Evolutionary conservation across 371 early-diverging fungal species (phyloP).

Genomic region (Syncephalastrum sp.): DNA sequence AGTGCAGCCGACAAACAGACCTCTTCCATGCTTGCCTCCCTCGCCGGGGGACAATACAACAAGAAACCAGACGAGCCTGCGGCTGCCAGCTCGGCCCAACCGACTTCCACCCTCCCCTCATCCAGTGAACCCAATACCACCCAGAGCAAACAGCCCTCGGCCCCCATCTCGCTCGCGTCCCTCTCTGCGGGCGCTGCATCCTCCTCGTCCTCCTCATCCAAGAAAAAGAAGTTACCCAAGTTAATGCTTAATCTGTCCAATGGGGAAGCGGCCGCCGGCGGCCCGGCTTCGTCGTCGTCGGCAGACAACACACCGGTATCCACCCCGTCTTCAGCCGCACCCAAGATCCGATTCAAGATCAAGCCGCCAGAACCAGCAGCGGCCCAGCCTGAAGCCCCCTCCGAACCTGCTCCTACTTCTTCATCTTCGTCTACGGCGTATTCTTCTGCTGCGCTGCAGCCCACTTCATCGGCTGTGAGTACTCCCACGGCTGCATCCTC

Average conservation of each 20-base stretch:
- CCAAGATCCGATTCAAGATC: slow-evolving; percentile 46
- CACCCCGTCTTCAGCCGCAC: slow-evolving; percentile 27
- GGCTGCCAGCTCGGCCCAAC: slow-evolving; percentile 5
- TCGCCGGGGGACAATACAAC: slow-evolving; percentile 32
- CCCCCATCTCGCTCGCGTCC: slow-evolving; percentile 28
- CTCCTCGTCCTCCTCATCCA: slow-evolving; percentile 6
- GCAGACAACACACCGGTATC: slow-evolving; percentile 10
- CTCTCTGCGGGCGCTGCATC: slow-evolving; percentile 19
- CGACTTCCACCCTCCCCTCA: neutral
- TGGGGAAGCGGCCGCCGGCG: neutral
- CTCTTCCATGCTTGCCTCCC: slow-evolving; percentile 32
- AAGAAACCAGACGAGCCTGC: slow-evolving; percentile 15
- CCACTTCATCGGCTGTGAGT: neutral
- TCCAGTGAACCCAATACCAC: neutral
- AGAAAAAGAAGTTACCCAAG: slow-evolving; percentile 35
- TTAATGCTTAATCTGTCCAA: slow-evolving; percentile 31
- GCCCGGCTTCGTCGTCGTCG: slow-evolving; percentile 7
- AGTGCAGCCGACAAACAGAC: slow-evolving; percentile 9
- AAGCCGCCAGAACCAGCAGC: slow-evolving; percentile 32
- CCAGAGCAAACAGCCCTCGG: neutral
- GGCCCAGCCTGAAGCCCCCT: too few relatives aligned
- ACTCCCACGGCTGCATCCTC: neutral
- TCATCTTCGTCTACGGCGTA: slow-evolving; percentile 1
- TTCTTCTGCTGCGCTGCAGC: neutral
- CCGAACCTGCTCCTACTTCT: neutral